Percentiles rank a stretch among this genome's conserved stretches.
Conservation (phyloP, 2,329 filamentous ascomycete genomes). For the Nemania sp. region DNA sequence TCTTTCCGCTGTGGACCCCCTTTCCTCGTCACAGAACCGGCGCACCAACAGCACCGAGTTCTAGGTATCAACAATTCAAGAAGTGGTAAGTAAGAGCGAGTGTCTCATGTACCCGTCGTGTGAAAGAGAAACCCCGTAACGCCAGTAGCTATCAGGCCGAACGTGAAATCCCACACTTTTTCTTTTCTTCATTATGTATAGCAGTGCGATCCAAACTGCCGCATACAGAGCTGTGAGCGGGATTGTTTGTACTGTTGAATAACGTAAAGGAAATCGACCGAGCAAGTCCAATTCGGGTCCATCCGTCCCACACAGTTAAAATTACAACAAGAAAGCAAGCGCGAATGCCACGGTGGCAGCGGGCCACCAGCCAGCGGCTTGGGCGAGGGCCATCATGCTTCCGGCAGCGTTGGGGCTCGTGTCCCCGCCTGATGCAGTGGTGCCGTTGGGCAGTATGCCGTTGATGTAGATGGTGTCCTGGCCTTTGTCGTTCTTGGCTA, state of each 20-base stretch:
- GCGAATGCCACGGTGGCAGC: constrained; percentile 48
- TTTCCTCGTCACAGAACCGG: no score
- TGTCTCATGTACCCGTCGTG: neutral
- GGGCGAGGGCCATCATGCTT: constrained; percentile 39
- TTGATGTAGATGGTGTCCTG: constrained; percentile 67
- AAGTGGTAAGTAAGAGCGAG: neutral
- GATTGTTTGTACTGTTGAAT: neutral
- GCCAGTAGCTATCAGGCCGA: constrained; percentile 11
- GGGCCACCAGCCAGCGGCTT: constrained; percentile 55
- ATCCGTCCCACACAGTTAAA: no score
- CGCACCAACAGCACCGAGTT: no score
- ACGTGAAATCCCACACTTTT: no score
- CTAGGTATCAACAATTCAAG: no score
- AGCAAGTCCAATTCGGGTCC: neutral
- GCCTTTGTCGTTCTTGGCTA: constrained; percentile 63
- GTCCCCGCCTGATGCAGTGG: constrained; percentile 54
- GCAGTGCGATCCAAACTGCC: neutral
- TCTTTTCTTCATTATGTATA: no score
- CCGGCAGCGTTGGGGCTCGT: constrained; percentile 45
- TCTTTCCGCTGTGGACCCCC: no score
- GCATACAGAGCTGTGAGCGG: neutral
- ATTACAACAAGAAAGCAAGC: constrained; percentile 48
- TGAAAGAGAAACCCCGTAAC: constrained; percentile 10
- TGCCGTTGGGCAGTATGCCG: constrained; percentile 73
- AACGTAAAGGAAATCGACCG: neutral